A percentile compares a stretch with the other conserved stretches of the same genome.
These are phyloP conservation scores for Glycine soja DNA, from an alignment of 306 rosid species.

Conservation along the genomic window DNA sequence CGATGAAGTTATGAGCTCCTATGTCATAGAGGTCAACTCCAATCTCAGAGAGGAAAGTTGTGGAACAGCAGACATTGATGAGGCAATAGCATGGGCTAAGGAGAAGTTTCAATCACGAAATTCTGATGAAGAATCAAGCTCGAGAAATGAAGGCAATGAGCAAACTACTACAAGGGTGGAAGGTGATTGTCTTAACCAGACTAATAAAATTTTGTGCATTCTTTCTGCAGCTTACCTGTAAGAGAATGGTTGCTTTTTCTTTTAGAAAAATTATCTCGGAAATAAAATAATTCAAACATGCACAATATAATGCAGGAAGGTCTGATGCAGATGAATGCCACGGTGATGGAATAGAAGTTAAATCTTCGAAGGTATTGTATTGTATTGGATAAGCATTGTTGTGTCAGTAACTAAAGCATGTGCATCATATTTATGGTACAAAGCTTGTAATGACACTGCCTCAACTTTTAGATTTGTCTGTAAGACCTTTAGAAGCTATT, in stretches of 20 bases:
- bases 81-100: constrained; percentile 97
- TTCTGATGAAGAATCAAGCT: constrained; percentile 61
- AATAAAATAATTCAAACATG: background rate
- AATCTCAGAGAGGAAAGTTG: constrained; percentile 65
- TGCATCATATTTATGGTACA: constrained; percentile 21
- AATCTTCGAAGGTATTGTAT: constrained; percentile 67
- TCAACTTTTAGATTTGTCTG: constrained; percentile 10
- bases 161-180: constrained; percentile 50
- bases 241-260: background rate
- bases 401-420: background rate
- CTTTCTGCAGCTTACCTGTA: background rate
- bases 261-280: background rate
- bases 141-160: constrained; percentile 52
- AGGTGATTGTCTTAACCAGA: constrained; percentile 53
- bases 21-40: constrained; percentile 83
- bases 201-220: background rate
- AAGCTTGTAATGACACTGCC: background rate
- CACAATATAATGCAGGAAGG: constrained; percentile 48
- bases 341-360: constrained; percentile 49
- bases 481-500: background rate
- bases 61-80: constrained; percentile 70
- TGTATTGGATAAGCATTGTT: background rate
- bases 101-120: constrained; percentile 69
- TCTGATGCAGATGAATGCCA: constrained; percentile 48
- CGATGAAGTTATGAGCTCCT: constrained; percentile 88